These are phyloP conservation scores for Lantana camara DNA, from an alignment of 257 asterid genomes.

Conservation along the genomic window DNA sequence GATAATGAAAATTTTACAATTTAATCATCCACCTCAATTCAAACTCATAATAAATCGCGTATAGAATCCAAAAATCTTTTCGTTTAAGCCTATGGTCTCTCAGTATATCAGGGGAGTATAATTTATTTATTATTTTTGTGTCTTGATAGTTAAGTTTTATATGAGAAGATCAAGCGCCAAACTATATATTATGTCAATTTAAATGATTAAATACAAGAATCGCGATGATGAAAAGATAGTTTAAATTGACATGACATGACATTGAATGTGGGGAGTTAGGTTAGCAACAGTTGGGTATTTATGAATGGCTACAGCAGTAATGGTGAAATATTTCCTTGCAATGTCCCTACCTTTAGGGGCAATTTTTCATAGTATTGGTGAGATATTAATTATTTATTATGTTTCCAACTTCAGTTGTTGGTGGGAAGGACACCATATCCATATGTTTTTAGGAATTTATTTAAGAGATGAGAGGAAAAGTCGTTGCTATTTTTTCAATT, in stretches of 20 bases:
- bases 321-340: slow-evolving; percentile 16
- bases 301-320: slow-evolving; percentile 34
- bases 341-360: slow-evolving; percentile 46
- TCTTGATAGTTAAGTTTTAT: neutral
- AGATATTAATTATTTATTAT: slow-evolving; percentile 15
- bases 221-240: neutral
- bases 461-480: neutral
- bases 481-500: neutral
- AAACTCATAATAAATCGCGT: no score
- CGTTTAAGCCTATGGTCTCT: no score
- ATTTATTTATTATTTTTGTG: neutral
- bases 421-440: slow-evolving; percentile 44
- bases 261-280: slow-evolving; percentile 32
- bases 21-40: no score
- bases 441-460: neutral
- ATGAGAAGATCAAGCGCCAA: neutral
- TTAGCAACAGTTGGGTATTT: slow-evolving; percentile 37
- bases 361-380: slow-evolving; percentile 22
- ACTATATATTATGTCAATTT: neutral
- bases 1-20: no score
- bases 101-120: neutral
- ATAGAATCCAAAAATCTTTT: no score
- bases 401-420: slow-evolving; percentile 38
- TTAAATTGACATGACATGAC: slow-evolving; percentile 27
- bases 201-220: neutral